phyloP scores from a whole-genome alignment of 495 filamentous ascomycete genomes.

The Aspergillus leporis region DNA sequence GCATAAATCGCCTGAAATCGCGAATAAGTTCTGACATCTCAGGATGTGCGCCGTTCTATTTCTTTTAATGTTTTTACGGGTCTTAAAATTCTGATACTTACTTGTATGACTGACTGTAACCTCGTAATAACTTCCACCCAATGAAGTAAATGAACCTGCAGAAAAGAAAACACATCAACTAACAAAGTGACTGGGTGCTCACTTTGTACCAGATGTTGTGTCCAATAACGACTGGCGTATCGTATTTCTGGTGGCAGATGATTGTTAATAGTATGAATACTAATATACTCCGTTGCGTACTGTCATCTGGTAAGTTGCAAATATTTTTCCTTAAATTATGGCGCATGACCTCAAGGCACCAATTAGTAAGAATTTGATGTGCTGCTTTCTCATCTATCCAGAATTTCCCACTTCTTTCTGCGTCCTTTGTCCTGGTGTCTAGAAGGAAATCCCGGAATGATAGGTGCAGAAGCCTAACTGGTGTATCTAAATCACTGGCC shows the following conservation, averaged over 20 bases:
- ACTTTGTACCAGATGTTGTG: neutral
- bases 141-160: constrained; percentile 2
- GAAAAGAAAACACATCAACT: neutral
- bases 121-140: constrained; percentile 1
- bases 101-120: neutral
- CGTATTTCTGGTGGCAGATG: neutral
- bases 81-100: neutral
- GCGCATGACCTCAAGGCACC: neutral
- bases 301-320: neutral
- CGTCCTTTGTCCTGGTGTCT: neutral
- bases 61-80: neutral
- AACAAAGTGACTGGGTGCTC: neutral
- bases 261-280: neutral
- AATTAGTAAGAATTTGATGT: neutral
- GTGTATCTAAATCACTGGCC: constrained; percentile 9
- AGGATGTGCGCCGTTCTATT: constrained; percentile 20
- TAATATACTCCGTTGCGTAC: neutral
- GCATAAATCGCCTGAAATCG: constrained; percentile 35
- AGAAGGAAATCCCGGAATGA: constrained; percentile 33
- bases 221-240: constrained; percentile 9
- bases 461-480: constrained; percentile 24
- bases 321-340: neutral
- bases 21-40: constrained; percentile 21
- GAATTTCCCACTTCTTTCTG: too few relatives aligned
- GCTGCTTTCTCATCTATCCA: constrained; percentile 1